Evolutionary conservation across 331 rosid species (phyloP).

Genomic region (Telfairia occidentalis): DNA sequence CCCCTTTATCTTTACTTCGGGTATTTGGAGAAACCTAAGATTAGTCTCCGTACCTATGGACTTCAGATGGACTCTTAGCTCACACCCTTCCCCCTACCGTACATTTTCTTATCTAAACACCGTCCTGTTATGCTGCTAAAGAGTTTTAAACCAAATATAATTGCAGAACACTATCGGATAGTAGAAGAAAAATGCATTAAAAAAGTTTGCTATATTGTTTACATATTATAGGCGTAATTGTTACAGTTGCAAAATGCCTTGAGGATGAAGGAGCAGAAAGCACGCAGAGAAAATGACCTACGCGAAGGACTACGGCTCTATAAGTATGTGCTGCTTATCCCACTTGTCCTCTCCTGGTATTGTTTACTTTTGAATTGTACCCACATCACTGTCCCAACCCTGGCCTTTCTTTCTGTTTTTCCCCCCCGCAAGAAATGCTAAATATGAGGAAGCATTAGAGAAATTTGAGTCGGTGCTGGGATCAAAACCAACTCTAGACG

Average conservation of each 20-base stretch:
- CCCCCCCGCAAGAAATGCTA: conserved; percentile 39
- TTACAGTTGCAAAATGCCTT: conserved; percentile 70
- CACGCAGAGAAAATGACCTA: conserved; percentile 47
- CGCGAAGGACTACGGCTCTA: conserved; percentile 75
- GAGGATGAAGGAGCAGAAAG: conserved; percentile 70
- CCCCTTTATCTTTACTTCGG: background rate
- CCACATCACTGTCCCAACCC: background rate
- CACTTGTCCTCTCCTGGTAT: background rate
- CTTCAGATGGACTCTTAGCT: background rate
- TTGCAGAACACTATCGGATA: background rate
- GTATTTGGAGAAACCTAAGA: background rate
- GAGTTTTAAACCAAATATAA: background rate
- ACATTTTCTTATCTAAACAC: background rate
- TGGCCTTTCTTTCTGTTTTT: conserved; percentile 3
- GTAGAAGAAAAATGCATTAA: background rate
- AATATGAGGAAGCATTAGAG: conserved; percentile 82
- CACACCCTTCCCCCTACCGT: background rate
- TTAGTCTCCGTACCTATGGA: background rate
- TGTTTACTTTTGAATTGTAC: background rate
- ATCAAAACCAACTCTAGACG: conserved; percentile 57
- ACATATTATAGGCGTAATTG: background rate
- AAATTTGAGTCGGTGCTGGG: conserved; percentile 86
- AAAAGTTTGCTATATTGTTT: background rate
- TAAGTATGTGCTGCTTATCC: conserved; percentile 34
- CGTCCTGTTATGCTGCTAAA: background rate